phyloP scores from a whole-genome alignment of 2,329 filamentous ascomycete genomes.

The Karstenula rhodostoma region DNA sequence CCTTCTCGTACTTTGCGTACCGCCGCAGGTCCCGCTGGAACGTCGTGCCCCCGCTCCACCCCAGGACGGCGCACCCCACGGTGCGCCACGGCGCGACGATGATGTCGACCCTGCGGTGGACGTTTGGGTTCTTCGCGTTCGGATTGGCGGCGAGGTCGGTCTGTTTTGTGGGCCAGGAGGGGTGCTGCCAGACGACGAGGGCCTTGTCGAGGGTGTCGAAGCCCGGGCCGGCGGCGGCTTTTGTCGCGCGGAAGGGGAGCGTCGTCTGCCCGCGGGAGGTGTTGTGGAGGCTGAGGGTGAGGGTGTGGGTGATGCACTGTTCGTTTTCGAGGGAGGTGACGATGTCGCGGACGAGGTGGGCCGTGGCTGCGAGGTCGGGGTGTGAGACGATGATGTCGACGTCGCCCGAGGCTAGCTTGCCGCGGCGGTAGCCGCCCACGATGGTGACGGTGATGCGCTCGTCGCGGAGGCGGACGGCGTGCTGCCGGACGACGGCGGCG shows the following conservation, averaged over 20 bases:
- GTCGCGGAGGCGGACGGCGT: constrained; percentile 71
- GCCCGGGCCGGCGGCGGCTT: constrained; percentile 59
- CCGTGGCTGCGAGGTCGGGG: constrained; percentile 72
- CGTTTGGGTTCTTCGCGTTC: constrained; percentile 69
- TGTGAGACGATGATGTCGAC: constrained; percentile 89
- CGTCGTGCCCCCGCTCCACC: constrained; percentile 88
- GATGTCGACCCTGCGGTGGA: constrained; percentile 88
- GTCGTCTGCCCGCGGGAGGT: constrained; percentile 76
- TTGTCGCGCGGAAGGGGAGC: constrained; percentile 60
- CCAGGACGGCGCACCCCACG: constrained; percentile 84
- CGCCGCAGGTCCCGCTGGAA: constrained; percentile 86
- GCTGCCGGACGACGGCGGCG: constrained; percentile 66
- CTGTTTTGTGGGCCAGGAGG: constrained; percentile 52
- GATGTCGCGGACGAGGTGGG: constrained; percentile 74
- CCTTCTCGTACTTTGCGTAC: constrained; percentile 76
- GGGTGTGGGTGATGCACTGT: constrained; percentile 80
- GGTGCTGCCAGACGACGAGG: constrained; percentile 89
- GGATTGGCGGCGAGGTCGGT: constrained; percentile 46
- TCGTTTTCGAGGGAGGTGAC: constrained; percentile 73
- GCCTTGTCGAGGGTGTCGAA: constrained; percentile 94
- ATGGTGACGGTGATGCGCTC: constrained; percentile 66
- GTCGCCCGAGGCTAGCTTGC: constrained; percentile 77
- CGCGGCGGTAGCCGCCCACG: constrained; percentile 82
- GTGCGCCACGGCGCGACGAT: constrained; percentile 90
- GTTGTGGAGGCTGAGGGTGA: constrained; percentile 73